Percentiles rank a stretch among this genome's conserved stretches.
phyloP scores from a whole-genome alignment of 1,139 yeast genomes.

The Protomyces inundatus region DNA sequence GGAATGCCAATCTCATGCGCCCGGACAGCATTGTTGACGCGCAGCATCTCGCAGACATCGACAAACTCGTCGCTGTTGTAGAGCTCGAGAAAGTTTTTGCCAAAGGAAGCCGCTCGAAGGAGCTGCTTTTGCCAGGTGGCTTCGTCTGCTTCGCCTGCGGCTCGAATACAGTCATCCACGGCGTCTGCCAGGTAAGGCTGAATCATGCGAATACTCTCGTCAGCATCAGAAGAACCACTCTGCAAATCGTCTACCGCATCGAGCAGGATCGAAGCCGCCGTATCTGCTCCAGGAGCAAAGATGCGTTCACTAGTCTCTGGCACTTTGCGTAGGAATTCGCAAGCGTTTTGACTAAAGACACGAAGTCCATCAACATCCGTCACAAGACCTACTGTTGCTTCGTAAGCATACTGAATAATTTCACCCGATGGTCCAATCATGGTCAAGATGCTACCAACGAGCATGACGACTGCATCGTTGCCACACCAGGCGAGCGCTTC shows the following conservation, averaged over 20 bases:
- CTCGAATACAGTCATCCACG: conserved; percentile 63
- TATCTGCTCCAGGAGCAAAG: conserved; percentile 75
- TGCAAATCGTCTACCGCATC: conserved; percentile 76
- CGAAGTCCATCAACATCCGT: conserved; percentile 70
- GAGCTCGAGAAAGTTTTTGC: conserved; percentile 59
- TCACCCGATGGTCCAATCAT: conserved; percentile 70
- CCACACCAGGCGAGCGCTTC: conserved; percentile 73
- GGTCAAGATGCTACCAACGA: conserved; percentile 59
- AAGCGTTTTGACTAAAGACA: conserved; percentile 52
- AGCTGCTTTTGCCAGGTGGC: conserved; percentile 73
- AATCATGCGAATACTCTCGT: conserved; percentile 64
- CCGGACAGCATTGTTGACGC: conserved; percentile 66
- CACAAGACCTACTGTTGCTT: conserved; percentile 41
- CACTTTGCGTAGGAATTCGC: conserved; percentile 66
- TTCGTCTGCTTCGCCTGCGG: conserved; percentile 73
- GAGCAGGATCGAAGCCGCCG: conserved; percentile 73
- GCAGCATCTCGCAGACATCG: conserved; percentile 52
- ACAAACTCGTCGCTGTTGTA: conserved; percentile 56
- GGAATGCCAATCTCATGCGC: conserved; percentile 61
- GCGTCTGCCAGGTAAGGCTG: conserved; percentile 55
- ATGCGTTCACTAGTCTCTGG: conserved; percentile 54
- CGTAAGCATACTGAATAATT: conserved; percentile 47
- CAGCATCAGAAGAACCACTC: conserved; percentile 73
- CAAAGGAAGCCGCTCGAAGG: conserved; percentile 77
- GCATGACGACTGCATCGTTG: conserved; percentile 64